phyloP scores from a whole-genome alignment of 192 early-diverging fungal species.

The Chytriomyces sp. region DNA sequence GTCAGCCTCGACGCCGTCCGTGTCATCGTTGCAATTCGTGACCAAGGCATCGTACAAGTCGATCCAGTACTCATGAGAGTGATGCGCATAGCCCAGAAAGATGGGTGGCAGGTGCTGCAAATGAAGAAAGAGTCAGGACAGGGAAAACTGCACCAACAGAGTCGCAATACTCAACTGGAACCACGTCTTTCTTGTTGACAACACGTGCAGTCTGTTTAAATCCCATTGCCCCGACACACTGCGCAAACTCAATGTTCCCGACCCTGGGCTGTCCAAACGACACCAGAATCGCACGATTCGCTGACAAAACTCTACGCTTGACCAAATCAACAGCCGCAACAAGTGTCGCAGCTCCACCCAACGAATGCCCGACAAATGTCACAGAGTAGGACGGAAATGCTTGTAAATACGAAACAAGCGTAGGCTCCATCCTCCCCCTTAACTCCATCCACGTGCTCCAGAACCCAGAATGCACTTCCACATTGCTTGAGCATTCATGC shows the following conservation, averaged over 20 bases:
- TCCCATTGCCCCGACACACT: conserved; percentile 10
- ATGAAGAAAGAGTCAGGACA: neutral
- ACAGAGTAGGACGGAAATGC: conserved; percentile 21
- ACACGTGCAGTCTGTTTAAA: conserved; percentile 1
- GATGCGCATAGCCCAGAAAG: conserved; percentile 29
- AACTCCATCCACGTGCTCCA: conserved; percentile 10
- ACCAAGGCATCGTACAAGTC: neutral
- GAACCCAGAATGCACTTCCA: conserved; percentile 43
- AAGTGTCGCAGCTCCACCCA: conserved; percentile 43
- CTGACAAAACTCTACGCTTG: conserved; percentile 12
- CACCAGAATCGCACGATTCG: conserved; percentile 24
- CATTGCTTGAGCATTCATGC: neutral
- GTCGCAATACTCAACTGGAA: neutral
- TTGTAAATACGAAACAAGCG: neutral
- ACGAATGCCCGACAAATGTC: conserved; percentile 40
- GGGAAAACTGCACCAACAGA: neutral
- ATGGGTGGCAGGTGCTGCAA: conserved; percentile 16
- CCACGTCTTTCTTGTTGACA: conserved; percentile 37
- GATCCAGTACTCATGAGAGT: conserved; percentile 31
- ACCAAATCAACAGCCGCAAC: conserved; percentile 42
- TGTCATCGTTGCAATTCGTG: conserved; percentile 22
- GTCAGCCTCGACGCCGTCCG: no score
- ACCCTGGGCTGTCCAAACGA: conserved; percentile 49
- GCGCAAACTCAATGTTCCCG: conserved; percentile 41
- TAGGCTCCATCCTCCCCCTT: neutral